A percentile compares a stretch with the other conserved stretches of the same genome.
Evolutionary conservation across 306 rosid genomes (phyloP).

Genomic region (Prunus davidiana): DNA sequence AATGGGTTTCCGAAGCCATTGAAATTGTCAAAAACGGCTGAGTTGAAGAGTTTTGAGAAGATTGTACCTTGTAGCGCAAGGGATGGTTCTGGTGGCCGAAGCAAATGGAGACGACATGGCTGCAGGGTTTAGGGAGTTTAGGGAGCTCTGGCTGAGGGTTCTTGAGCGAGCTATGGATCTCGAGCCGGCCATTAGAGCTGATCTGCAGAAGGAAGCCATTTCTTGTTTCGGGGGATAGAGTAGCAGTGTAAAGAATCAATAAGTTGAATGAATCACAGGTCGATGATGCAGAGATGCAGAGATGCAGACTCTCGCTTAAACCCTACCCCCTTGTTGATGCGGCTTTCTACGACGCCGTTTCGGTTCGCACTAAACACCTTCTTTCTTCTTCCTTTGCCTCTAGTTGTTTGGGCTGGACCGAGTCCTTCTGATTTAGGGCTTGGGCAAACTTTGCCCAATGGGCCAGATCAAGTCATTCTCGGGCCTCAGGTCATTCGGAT

Average conservation of each 20-base stretch:
- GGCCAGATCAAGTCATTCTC: too few relatives aligned
- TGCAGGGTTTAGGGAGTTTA: slow-evolving; percentile 28
- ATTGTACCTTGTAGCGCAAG: slow-evolving; percentile 59
- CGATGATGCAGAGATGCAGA: background rate
- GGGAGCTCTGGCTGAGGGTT: slow-evolving; percentile 34
- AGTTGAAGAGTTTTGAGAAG: background rate
- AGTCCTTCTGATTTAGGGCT: too few relatives aligned
- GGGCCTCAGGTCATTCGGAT: too few relatives aligned
- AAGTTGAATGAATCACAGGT: background rate
- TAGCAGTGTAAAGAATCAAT: too few relatives aligned
- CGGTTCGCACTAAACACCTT: background rate
- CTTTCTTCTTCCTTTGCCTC: too few relatives aligned
- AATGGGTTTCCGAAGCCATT: background rate
- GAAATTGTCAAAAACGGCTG: background rate
- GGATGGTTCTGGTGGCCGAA: slow-evolving; percentile 35
- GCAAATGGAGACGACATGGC: slow-evolving; percentile 37
- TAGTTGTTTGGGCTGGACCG: too few relatives aligned
- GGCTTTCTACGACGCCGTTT: background rate
- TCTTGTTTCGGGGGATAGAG: slow-evolving; percentile 2
- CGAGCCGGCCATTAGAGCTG: slow-evolving; percentile 54
- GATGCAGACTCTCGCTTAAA: background rate
- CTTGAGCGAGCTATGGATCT: slow-evolving; percentile 56
- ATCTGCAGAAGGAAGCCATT: slow-evolving; percentile 69
- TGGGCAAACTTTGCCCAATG: too few relatives aligned
- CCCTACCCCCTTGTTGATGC: background rate